These are phyloP conservation scores for Geotrichum aggregatum DNA, from an alignment of 1,139 yeast species.

Conservation along the genomic window DNA sequence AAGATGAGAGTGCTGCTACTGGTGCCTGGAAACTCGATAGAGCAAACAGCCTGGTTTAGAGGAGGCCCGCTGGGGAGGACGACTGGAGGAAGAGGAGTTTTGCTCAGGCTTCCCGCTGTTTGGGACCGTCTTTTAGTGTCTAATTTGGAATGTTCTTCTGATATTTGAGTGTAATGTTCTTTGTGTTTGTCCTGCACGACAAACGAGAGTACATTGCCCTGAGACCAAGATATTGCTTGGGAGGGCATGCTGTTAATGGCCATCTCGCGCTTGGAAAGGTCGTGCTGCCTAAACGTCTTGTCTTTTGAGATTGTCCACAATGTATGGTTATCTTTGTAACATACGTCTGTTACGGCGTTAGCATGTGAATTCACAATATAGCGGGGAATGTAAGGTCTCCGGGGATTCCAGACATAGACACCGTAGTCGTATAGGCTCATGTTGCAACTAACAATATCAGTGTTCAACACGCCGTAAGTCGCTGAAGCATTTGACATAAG, in stretches of 20 bases:
- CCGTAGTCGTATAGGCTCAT: conserved; percentile 67
- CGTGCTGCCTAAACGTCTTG: conserved; percentile 53
- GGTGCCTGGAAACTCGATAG: conserved; percentile 34
- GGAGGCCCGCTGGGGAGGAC: background rate
- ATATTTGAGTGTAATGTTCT: conserved; percentile 14
- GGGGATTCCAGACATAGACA: conserved; percentile 67
- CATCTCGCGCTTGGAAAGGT: conserved; percentile 48
- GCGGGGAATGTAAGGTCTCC: conserved; percentile 70
- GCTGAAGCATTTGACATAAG: conserved; percentile 21
- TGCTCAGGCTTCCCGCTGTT: conserved; percentile 9
- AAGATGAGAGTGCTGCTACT: conserved; percentile 31
- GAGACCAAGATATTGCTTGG: conserved; percentile 57
- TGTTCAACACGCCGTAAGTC: conserved; percentile 24
- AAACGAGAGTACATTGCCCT: conserved; percentile 48
- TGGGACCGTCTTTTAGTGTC: conserved; percentile 14
- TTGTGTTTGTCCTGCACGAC: conserved; percentile 47
- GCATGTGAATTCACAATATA: conserved; percentile 55
- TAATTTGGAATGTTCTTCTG: conserved; percentile 10
- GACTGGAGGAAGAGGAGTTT: conserved; percentile 10
- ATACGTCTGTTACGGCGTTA: conserved; percentile 49
- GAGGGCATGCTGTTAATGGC: conserved; percentile 54
- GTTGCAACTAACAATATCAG: conserved; percentile 73
- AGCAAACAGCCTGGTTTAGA: conserved; percentile 22
- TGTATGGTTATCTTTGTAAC: conserved; percentile 49
- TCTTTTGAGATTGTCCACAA: conserved; percentile 54